Percentiles rank a stretch among this genome's conserved stretches.
These are phyloP conservation scores for Gryganskiella cystojenkinii DNA, from an alignment of 192 early-diverging fungal species.

Conservation along the genomic window DNA sequence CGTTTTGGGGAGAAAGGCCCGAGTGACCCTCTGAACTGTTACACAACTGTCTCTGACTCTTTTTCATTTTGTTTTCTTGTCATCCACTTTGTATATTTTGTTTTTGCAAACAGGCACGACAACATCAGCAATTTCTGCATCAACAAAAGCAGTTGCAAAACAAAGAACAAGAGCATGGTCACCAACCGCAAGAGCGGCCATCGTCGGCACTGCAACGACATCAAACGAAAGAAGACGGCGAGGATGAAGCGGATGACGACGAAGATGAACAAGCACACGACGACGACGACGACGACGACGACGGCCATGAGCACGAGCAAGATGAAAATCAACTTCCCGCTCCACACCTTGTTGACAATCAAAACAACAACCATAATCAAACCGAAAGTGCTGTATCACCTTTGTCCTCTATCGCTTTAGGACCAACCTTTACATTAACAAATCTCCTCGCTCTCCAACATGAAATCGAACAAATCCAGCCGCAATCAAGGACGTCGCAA, in stretches of 20 bases:
- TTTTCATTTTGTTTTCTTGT: no score
- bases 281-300: no score
- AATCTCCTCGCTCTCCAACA: not conserved
- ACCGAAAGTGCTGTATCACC: not conserved
- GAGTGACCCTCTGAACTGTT: no score
- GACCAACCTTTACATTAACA: not conserved
- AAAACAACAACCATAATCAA: not conserved
- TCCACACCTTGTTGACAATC: not conserved
- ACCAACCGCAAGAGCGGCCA: not conserved
- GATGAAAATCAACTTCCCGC: not conserved
- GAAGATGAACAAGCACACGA: no score
- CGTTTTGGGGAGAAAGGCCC: no score
- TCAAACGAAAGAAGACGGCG: no score
- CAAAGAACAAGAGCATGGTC: not conserved
- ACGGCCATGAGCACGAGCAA: not conserved
- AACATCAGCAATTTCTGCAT: not conserved
- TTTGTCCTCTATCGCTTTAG: not conserved
- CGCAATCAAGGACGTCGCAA: not conserved
- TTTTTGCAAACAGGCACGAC: no score
- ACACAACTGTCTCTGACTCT: no score
- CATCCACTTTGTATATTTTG: no score
- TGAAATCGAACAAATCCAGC: not conserved
- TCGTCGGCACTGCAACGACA: no score
- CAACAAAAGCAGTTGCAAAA: slow-evolving; percentile 3
- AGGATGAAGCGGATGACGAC: no score